Conservation (phyloP, 2,329 filamentous ascomycete genomes). For the Fusarium sp. region DNA sequence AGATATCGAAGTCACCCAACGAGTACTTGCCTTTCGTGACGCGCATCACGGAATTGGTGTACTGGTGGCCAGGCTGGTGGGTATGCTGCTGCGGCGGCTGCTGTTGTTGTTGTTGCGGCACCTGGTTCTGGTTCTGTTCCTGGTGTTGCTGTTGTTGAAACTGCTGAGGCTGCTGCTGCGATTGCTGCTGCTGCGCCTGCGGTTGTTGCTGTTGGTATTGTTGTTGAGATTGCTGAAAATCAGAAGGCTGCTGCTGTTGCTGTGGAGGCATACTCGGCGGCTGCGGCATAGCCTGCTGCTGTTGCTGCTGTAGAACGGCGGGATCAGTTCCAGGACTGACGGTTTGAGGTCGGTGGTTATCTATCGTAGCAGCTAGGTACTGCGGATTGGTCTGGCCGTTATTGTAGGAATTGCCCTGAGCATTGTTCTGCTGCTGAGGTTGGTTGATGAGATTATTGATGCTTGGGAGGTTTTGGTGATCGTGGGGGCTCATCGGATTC, state of each 20-base stretch:
- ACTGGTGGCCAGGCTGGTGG: slow-evolving; percentile 50
- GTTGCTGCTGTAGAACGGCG: slow-evolving; percentile 52
- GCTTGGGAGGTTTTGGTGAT: slow-evolving; percentile 77
- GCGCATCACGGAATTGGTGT: slow-evolving; percentile 59
- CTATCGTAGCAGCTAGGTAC: slow-evolving; percentile 46
- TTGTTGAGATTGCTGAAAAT: slow-evolving; percentile 47
- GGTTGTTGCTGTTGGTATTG: slow-evolving; percentile 44
- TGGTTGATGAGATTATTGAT: slow-evolving; percentile 86
- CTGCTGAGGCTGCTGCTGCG: slow-evolving; percentile 37
- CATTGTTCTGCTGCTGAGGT: slow-evolving; percentile 54
- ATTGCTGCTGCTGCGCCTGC: slow-evolving; percentile 36
- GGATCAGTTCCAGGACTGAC: slow-evolving; percentile 55
- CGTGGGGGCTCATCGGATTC: slow-evolving; percentile 48
- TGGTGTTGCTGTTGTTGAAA: slow-evolving; percentile 35
- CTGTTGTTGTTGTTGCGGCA: slow-evolving; percentile 45
- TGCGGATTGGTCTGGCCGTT: slow-evolving; percentile 41
- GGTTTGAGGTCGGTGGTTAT: slow-evolving; percentile 45
- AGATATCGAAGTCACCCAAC: slow-evolving; percentile 86
- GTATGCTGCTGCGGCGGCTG: slow-evolving; percentile 37
- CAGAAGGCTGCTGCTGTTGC: slow-evolving; percentile 43
- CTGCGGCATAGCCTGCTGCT: slow-evolving; percentile 49
- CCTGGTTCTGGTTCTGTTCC: slow-evolving; percentile 25
- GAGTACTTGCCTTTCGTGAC: slow-evolving; percentile 98
- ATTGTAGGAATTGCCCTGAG: slow-evolving; percentile 50
- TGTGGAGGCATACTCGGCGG: slow-evolving; percentile 48